A percentile compares a stretch with the other conserved stretches of the same genome.
phyloP scores from a whole-genome alignment of 2,329 filamentous ascomycete genomes.

The Trichophyton equinum region DNA sequence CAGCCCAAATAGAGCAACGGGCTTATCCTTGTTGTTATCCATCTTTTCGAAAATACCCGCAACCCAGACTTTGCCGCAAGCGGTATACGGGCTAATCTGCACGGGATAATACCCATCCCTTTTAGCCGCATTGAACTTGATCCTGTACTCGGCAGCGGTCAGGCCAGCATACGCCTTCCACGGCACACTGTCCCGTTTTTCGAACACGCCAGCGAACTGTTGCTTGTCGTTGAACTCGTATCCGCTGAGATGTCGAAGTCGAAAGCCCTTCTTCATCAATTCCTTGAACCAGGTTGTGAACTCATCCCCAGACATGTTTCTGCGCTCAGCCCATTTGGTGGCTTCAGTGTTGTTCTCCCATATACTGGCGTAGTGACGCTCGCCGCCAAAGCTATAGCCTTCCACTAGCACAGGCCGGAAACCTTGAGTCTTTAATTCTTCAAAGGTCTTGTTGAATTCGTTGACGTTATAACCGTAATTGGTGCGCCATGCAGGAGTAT shows the following conservation, averaged over 20 bases:
- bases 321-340: not conserved
- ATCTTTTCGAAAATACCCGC: slow-evolving; percentile 11
- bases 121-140: slow-evolving; percentile 5
- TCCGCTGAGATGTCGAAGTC: not conserved
- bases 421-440: slow-evolving; percentile 7
- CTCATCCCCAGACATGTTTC: not conserved
- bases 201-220: slow-evolving; percentile 8
- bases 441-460: slow-evolving; percentile 6
- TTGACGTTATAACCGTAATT: slow-evolving; percentile 2
- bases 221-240: not conserved
- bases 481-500: slow-evolving; percentile 5
- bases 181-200: not conserved
- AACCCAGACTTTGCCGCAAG: slow-evolving; percentile 6
- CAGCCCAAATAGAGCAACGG: slow-evolving; percentile 5
- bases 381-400: slow-evolving; percentile 8
- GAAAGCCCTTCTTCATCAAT: not conserved
- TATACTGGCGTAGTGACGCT: slow-evolving; percentile 10
- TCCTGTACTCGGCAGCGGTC: slow-evolving; percentile 2
- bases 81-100: slow-evolving; percentile 10
- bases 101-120: slow-evolving; percentile 9
- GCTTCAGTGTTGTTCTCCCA: slow-evolving; percentile 7
- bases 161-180: slow-evolving; percentile 8
- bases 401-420: slow-evolving; percentile 10
- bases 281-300: not conserved
- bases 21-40: not conserved